Base-by-base conservation (phyloP, 2,329 filamentous ascomycete genomes). In the Venturia effusa region DNA sequence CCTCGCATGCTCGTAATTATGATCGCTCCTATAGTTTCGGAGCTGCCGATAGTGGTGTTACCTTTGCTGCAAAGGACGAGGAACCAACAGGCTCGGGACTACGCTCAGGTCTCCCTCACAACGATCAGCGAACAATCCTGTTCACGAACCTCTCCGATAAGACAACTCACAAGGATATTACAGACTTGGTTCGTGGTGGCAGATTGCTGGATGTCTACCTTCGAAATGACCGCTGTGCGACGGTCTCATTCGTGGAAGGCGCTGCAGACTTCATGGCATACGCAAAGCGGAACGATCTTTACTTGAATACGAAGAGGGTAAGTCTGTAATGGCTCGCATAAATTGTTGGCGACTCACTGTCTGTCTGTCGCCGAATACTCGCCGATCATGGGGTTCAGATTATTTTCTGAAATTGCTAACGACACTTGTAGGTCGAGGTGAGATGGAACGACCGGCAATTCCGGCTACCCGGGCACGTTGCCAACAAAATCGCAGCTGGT, bases 371-470 rank as follows among this genome's bases (percentile, higher is more conserved):
- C 45, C 45, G 17, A 22, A 27, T 4, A 27, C 15, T 27, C 10
- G n/a, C 10, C 8, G 24, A 1, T 17, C 3, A 4, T 8, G 13
- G 15, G 8, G 41, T 22, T 8, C 37, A 4, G 37, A 1, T 6
- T 27, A 27, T 27, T 7, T 13, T 27, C 2, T 27, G 10, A 3
- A 48, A 55, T 15, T 41, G 30, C 51, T 59, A 15, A 63, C n/a
- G 39, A 3, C 13, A 15, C 4, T 43, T n/a, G 62, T 65, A 92
- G 88, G 78, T 92, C 59, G 80, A 86, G 17, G 79, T 89, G 43
- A 79, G 78, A 66, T 93, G 89, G 90, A 83, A 81, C 61, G 83
- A 90, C 41, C 83, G 84, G 15, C 89, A 92, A 69, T 92, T 87
- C 70, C 79, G 80, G 39, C 77, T 93, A 10, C 79, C 83, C 1